phyloP scores from a whole-genome alignment of 1,139 yeast species.

The Suhomyces coccinellae region DNA sequence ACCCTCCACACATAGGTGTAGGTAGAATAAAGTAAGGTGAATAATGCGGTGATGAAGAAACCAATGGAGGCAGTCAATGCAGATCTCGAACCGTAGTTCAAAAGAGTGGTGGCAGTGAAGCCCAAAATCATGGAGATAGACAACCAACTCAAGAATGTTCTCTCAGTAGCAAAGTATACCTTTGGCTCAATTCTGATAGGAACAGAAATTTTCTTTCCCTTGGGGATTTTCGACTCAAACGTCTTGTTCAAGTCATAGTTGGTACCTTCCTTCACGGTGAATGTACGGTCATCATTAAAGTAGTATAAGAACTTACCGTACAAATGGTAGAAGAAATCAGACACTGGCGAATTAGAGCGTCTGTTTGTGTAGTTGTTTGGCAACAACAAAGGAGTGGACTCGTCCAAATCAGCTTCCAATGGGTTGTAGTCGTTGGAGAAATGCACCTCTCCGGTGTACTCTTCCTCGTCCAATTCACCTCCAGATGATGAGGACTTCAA shows the following conservation, averaged over 20 bases:
- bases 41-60: slow-evolving; percentile 79
- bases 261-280: slow-evolving; percentile 80
- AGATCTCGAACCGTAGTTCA: slow-evolving; percentile 66
- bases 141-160: slow-evolving; percentile 78
- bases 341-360: slow-evolving; percentile 31
- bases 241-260: slow-evolving; percentile 60
- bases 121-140: slow-evolving; percentile 72
- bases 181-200: slow-evolving; percentile 84
- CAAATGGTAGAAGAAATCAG: slow-evolving; percentile 31
- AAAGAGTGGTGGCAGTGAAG: slow-evolving; percentile 68
- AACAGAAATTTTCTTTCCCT: slow-evolving; percentile 71
- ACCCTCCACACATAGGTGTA: slow-evolving; percentile 81
- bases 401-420: slow-evolving; percentile 51
- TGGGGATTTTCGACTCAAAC: slow-evolving; percentile 62
- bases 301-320: slow-evolving; percentile 43
- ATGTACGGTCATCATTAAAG: slow-evolving; percentile 66
- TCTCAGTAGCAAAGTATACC: slow-evolving; percentile 81
- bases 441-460: slow-evolving; percentile 44
- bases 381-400: slow-evolving; percentile 40
- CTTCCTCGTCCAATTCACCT: slow-evolving; percentile 50
- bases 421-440: slow-evolving; percentile 51
- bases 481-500: slow-evolving; percentile 47
- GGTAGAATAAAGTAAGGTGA: slow-evolving; percentile 73
- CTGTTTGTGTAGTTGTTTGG: slow-evolving; percentile 37
- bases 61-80: slow-evolving; percentile 85